phyloP scores from a whole-genome alignment of 108 stramenopile genomes.

The Parietichytrium sp. region DNA sequence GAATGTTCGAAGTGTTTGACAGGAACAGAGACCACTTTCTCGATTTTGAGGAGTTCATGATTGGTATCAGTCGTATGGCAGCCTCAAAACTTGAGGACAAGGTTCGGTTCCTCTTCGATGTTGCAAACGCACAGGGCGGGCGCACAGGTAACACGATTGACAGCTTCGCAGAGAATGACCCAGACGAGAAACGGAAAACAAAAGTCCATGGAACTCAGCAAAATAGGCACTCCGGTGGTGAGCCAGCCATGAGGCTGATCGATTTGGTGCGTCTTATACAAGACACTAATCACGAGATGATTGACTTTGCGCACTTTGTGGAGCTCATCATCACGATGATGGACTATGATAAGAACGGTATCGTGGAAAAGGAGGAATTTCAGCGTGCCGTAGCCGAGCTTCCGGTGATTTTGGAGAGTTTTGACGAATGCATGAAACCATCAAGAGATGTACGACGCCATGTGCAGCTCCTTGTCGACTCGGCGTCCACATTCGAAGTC shows the following conservation, averaged over 20 bases:
- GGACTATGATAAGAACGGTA: constrained; percentile 27
- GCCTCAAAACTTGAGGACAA: background rate
- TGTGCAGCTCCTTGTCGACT: background rate
- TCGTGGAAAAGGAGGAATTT: background rate
- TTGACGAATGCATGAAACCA: constrained; percentile 31
- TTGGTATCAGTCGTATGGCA: background rate
- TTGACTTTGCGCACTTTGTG: constrained; percentile 21
- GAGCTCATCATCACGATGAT: constrained; percentile 39
- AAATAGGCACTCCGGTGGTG: background rate
- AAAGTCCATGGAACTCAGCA: background rate
- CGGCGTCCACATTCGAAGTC: background rate
- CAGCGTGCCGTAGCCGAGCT: constrained; percentile 35
- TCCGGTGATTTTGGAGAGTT: background rate
- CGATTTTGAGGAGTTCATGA: constrained; percentile 26
- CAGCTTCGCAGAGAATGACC: background rate
- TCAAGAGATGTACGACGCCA: background rate
- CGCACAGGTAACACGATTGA: background rate
- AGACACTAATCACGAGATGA: constrained; percentile 12
- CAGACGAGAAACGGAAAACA: background rate
- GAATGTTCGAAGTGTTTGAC: constrained; percentile 25
- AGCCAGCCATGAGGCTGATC: background rate
- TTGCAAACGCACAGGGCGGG: background rate
- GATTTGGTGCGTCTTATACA: constrained; percentile 14
- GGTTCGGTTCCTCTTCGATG: constrained; percentile 36
- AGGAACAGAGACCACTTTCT: background rate